Evolutionary conservation across 202 grass and related monocot species (phyloP), one percentile per base, ranked within the genome.

Genomic region (Setaria viridis): DNA sequence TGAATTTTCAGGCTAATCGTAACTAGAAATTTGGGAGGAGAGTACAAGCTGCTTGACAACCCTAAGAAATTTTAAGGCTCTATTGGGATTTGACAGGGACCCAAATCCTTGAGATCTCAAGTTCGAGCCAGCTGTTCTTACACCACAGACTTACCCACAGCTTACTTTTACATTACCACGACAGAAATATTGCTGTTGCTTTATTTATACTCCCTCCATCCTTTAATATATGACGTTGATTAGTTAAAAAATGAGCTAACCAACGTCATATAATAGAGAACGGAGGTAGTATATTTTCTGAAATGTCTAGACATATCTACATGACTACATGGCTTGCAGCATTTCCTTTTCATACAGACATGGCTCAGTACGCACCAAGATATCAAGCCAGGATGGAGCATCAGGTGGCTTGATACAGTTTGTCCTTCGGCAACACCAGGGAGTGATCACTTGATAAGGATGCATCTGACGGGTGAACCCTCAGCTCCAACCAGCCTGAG

Each of bases 391-490:
- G 51, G 80, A 74, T 54, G 67, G 48, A 75, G 57, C 69, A 80
- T 70, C 62, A 63, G 70, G 29, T 47, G 78, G 42, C 11, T 74
- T 11, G 67, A 69, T 74, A 58, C 69, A 33, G 17, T 76, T 8
- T 65, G 49, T 42, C 81, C 29, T 74, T 80, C 62, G 66, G 43
- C 82, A 63, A 50, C 74, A 79, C 55, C 59, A 70, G 53, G 17
- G 25, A 76, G 17, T 30, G 21, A 66, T 87, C 86, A 95, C 85
- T 94, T 92, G 57, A 94, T 90, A 67, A 98, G 93, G 83, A 98
- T 98, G 88, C 91, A 98, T 82, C 96, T 88, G 45, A 92, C 85
- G 25, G 96, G 96, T 8, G 93, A 92, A 74, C 96, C 93, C 84
- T 99, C 96, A 0, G 93, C 56, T 12, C 91, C 91, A 46, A 91